Conservation (phyloP, 169 alveolate genomes). For the Cryptosporidium canis region DNA sequence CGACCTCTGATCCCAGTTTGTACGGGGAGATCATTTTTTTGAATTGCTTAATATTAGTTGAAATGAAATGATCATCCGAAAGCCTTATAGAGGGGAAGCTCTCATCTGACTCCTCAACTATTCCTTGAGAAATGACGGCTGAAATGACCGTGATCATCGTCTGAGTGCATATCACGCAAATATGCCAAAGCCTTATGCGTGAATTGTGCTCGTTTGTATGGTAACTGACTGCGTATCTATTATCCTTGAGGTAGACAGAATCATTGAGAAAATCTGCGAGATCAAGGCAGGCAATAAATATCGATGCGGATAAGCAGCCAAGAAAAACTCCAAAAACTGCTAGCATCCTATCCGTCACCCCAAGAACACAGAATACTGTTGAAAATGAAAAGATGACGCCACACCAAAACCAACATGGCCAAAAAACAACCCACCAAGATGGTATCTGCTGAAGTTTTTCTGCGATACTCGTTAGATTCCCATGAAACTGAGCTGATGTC, state of each 20-base stretch:
- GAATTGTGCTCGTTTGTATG: not conserved
- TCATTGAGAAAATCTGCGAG: conserved; percentile 47
- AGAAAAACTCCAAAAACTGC: conserved; percentile 37
- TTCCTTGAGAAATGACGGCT: conserved; percentile 39
- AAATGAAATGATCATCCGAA: conserved; percentile 8
- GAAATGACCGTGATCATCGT: conserved; percentile 17
- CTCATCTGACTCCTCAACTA: conserved; percentile 27
- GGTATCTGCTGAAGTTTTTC: conserved; percentile 53
- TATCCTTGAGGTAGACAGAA: not conserved
- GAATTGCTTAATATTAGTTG: conserved; percentile 4
- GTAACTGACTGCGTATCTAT: not conserved
- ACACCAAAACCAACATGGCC: conserved; percentile 73
- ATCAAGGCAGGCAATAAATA: conserved; percentile 27
- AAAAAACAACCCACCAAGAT: conserved; percentile 71
- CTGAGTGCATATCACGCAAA: conserved; percentile 40
- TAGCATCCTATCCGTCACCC: conserved; percentile 24
- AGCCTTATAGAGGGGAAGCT: not conserved
- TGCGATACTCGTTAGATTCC: conserved; percentile 10
- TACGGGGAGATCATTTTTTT: conserved; percentile 41
- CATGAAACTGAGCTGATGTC: conserved; percentile 23
- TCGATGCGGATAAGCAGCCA: conserved; percentile 20
- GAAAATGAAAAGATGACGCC: conserved; percentile 50
- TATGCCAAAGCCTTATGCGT: conserved; percentile 33
- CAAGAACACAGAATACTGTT: conserved; percentile 53
- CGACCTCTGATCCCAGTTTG: conserved; percentile 23